These are phyloP conservation scores for Diplodia mutila DNA, from an alignment of 2,329 filamentous ascomycete species.

Conservation along the genomic window DNA sequence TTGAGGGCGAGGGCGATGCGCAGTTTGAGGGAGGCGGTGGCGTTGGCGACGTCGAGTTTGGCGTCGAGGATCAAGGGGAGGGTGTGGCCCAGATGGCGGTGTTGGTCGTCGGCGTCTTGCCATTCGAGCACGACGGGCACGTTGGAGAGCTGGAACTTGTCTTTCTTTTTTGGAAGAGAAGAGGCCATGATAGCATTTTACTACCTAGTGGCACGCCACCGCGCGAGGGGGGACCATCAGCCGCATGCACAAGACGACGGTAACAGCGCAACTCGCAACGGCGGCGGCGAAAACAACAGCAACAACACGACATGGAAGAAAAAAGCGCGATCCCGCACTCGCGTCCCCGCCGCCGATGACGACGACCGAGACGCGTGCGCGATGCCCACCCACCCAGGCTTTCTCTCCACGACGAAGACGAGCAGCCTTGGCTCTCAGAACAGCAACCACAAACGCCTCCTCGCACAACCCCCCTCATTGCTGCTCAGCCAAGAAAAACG, in stretches of 20 bases:
- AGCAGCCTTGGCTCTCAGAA: slow-evolving; percentile 13
- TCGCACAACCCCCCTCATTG: not conserved
- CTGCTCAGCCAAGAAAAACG: not conserved
- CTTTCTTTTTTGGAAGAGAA: not conserved
- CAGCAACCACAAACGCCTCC: not conserved
- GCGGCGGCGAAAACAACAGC: not conserved
- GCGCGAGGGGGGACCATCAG: not conserved
- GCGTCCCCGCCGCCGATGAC: not conserved
- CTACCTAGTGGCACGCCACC: not conserved
- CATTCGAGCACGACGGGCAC: not conserved
- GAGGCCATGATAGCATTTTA: not conserved
- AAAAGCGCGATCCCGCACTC: not conserved
- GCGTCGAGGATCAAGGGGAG: not conserved
- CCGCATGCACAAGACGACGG: not conserved
- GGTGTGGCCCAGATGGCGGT: not conserved
- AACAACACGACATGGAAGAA: too few relatives aligned
- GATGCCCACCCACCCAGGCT: slow-evolving; percentile 17
- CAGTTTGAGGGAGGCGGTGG: not conserved
- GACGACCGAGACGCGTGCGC: not conserved
- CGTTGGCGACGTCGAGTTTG: not conserved
- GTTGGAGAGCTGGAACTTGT: not conserved
- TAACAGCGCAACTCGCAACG: too few relatives aligned
- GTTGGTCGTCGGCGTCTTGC: not conserved
- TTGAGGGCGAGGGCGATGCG: not conserved
- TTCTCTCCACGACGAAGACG: not conserved